phyloP scores from a whole-genome alignment of 2,329 filamentous ascomycete species.

The Nannizzia gypsea region DNA sequence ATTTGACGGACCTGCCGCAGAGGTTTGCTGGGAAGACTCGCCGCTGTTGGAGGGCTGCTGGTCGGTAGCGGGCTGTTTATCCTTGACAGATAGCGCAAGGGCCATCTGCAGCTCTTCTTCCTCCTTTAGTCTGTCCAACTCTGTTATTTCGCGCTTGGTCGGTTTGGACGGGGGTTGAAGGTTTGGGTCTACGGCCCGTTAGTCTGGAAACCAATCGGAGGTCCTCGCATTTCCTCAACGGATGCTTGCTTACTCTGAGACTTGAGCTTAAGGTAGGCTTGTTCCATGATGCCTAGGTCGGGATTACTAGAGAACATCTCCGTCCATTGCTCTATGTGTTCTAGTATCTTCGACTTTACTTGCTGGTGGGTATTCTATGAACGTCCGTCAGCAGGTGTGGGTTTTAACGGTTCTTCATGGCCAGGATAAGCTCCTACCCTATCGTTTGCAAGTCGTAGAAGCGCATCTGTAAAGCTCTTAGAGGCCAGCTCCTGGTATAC shows the following conservation, averaged over 20 bases:
- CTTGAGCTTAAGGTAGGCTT: conserved; percentile 82
- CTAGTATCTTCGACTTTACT: conserved; percentile 92
- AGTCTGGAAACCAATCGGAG: conserved; percentile 1
- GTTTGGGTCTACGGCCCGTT: conserved; percentile 58
- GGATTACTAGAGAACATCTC: conserved; percentile 85
- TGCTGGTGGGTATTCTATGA: conserved; percentile 75
- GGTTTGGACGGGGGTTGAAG: conserved; percentile 86
- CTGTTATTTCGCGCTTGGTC: conserved; percentile 81
- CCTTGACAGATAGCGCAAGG: conserved; percentile 79
- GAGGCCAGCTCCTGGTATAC: conserved; percentile 86
- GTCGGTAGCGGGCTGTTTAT: conserved; percentile 50
- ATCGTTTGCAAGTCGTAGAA: conserved; percentile 82
- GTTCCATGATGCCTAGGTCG: conserved; percentile 94
- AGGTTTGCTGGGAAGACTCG: conserved; percentile 27
- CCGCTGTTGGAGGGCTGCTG: conserved; percentile 24
- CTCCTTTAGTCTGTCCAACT: conserved; percentile 82
- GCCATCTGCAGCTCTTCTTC: conserved; percentile 97
- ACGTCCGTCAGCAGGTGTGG: neutral
- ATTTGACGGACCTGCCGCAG: conserved; percentile 22
- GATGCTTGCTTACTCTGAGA: conserved; percentile 41
- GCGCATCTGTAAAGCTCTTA: conserved; percentile 84
- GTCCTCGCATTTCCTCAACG: neutral
- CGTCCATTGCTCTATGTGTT: conserved; percentile 92
- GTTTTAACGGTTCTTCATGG: neutral
- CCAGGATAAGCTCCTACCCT: conserved; percentile 36